Evolutionary conservation across 768 basidiomycete genomes (phyloP), one percentile per base, ranked within the genome.

Genomic region (Suillus tomentosus): DNA sequence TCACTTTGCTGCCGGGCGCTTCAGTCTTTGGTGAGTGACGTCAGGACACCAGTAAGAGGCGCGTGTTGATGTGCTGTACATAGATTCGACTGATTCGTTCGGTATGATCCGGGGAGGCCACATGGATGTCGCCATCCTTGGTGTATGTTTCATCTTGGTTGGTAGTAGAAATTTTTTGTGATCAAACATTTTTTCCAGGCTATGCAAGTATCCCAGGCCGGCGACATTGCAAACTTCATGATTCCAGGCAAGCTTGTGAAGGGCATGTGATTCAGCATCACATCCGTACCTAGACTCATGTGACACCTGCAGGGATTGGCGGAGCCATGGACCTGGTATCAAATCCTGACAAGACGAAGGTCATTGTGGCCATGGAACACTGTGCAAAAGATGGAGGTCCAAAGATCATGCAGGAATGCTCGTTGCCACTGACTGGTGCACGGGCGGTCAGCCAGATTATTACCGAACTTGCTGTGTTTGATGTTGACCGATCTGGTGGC

Each of bases 141-240:
- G 94, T 24, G 89, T 89, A 78, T 69, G 86, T 80, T 27, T 31
- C 19, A 55, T 34, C 31, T 51, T 50, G 5, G 17, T 57, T 54
- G 56, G 39, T 31, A 55, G 53, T 54, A 56, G 22, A 61, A 34
- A 37, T 15, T 62, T 36, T 14, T 24, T 68, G 14, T 40, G 56
- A 56, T 42, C 42, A 15, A 27, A 22, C 31, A 40, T 48, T 57
- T 62, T 24, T 45, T 24, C 6, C 65, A 91, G 89, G 91, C 92
- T 14, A 91, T 96, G 91, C 89, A 95, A 82, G 94, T 96, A 39
- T 92, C 92, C 0, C 87, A 90, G 67, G 85, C 85, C 0, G 94
- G 92, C 58, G 93, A 96, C 75, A 88, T 96, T 68, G 94, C 94
- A 66, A 96, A 96, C 80, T 96, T 92, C 76, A 96, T 95, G 94